Conservation (phyloP, 2,329 filamentous ascomycete genomes). For the Stagonosporopsis rhizophila region DNA sequence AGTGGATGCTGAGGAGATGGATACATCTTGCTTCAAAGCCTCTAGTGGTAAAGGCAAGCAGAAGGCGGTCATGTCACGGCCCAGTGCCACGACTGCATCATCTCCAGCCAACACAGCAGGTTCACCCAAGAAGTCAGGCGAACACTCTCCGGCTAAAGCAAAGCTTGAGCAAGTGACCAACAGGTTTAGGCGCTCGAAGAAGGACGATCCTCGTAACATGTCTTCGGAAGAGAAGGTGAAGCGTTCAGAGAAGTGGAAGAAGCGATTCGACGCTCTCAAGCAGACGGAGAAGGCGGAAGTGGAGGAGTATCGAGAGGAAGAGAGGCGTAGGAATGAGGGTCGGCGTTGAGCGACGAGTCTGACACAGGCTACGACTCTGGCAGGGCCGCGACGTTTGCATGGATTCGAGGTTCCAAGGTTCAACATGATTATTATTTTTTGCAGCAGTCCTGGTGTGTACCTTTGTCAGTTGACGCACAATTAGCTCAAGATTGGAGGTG, state of each 20-base stretch:
- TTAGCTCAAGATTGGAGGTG: not conserved
- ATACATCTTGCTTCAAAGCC: constrained; percentile 43
- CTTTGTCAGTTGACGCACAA: not conserved
- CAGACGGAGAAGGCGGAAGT: constrained; percentile 39
- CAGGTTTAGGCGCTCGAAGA: constrained; percentile 51
- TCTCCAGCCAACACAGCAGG: constrained; percentile 36
- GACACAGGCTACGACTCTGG: not conserved
- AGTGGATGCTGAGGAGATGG: constrained; percentile 27
- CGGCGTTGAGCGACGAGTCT: constrained; percentile 3
- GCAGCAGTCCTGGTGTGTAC: not conserved
- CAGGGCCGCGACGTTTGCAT: not conserved
- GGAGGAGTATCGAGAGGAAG: constrained; percentile 26
- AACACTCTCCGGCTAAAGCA: constrained; percentile 54
- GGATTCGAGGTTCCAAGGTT: not conserved
- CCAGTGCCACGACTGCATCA: constrained; percentile 26
- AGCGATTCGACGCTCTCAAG: constrained; percentile 46
- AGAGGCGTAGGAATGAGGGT: constrained; percentile 12
- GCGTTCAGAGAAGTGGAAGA: constrained; percentile 47
- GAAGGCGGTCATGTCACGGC: constrained; percentile 35
- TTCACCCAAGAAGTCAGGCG: constrained; percentile 47
- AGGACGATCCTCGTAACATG: constrained; percentile 46
- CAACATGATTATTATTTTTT: not conserved
- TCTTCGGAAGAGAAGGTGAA: constrained; percentile 47
- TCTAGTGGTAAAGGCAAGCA: constrained; percentile 43
- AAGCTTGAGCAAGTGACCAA: constrained; percentile 57